Evolutionary conservation across 2,329 filamentous ascomycete genomes (phyloP).

Genomic region (Xylariales sp.): DNA sequence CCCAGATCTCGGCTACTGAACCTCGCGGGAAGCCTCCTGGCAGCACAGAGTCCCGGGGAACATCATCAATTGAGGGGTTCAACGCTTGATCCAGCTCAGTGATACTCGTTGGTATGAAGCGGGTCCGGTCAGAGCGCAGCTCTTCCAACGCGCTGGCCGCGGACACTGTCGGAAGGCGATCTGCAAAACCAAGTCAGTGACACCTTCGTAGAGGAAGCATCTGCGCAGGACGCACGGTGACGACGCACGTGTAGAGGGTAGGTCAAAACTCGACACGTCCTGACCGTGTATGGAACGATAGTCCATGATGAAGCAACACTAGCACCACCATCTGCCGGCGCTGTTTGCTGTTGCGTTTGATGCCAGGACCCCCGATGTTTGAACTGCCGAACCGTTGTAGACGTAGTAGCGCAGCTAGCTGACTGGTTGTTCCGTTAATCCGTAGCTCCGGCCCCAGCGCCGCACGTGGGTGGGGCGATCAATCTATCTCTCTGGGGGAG

Average conservation of each 20-base stretch:
- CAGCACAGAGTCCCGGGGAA: constrained; percentile 10
- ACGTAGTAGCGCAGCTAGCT: no score
- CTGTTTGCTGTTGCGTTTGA: no score
- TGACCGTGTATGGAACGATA: constrained; percentile 56
- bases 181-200: constrained; percentile 35
- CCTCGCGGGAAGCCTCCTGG: constrained; percentile 65
- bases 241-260: constrained; percentile 46
- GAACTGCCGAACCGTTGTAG: no score
- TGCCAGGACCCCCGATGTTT: no score
- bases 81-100: constrained; percentile 46
- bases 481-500: no score
- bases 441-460: no score
- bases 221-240: constrained; percentile 8
- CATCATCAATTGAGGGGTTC: constrained; percentile 16
- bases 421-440: no score
- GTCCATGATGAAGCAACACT: constrained; percentile 40
- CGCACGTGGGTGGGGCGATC: no score
- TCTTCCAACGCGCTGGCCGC: constrained; percentile 67
- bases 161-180: constrained; percentile 72
- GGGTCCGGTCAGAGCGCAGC: constrained; percentile 45
- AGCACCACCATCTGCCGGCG: no score
- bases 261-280: constrained; percentile 58
- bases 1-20: constrained; percentile 82
- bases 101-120: constrained; percentile 53
- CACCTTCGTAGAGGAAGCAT: not conserved